phyloP scores from a whole-genome alignment of 2,329 filamentous ascomycete species.

The Penicillium freii region DNA sequence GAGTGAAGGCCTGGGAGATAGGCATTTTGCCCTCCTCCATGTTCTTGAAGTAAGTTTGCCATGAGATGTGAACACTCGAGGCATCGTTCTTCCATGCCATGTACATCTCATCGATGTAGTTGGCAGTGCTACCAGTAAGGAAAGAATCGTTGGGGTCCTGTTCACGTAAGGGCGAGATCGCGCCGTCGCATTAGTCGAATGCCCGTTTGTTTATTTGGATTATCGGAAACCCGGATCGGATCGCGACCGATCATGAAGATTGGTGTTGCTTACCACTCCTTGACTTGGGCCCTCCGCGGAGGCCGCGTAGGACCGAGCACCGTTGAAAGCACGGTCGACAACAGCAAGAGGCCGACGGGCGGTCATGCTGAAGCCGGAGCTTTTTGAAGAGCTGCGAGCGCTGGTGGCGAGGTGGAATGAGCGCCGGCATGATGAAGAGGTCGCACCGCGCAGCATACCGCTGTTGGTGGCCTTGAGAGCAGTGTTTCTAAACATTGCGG shows the following conservation, averaged over 20 bases:
- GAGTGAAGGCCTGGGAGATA: constrained; percentile 93
- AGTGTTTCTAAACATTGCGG: constrained; percentile 41
- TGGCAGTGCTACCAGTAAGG: constrained; percentile 92
- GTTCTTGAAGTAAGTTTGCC: constrained; percentile 99
- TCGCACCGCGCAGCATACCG: constrained; percentile 37
- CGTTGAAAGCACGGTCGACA: constrained; percentile 36
- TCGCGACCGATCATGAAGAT: constrained; percentile 8
- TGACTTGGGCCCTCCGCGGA: constrained; percentile 58
- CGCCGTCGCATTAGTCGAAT: constrained; percentile 28
- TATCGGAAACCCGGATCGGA: constrained; percentile 10
- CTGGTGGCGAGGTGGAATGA: constrained; percentile 36
- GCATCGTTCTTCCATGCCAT: constrained; percentile 95
- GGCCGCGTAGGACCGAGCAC: constrained; percentile 57
- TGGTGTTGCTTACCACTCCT: constrained; percentile 56
- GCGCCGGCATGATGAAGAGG: constrained; percentile 34
- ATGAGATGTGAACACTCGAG: constrained; percentile 91
- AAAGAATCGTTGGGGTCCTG: constrained; percentile 92
- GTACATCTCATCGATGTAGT: constrained; percentile 99
- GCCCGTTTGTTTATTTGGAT: neutral
- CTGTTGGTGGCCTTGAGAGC: constrained; percentile 42
- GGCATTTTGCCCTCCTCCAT: constrained; percentile 99
- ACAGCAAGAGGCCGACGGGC: constrained; percentile 45
- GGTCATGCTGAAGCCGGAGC: constrained; percentile 38
- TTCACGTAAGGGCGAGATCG: constrained; percentile 18
- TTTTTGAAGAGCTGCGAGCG: constrained; percentile 31